phyloP scores from a whole-genome alignment of 2,329 filamentous ascomycete genomes.

The Sporothrix brunneoviolacea region DNA sequence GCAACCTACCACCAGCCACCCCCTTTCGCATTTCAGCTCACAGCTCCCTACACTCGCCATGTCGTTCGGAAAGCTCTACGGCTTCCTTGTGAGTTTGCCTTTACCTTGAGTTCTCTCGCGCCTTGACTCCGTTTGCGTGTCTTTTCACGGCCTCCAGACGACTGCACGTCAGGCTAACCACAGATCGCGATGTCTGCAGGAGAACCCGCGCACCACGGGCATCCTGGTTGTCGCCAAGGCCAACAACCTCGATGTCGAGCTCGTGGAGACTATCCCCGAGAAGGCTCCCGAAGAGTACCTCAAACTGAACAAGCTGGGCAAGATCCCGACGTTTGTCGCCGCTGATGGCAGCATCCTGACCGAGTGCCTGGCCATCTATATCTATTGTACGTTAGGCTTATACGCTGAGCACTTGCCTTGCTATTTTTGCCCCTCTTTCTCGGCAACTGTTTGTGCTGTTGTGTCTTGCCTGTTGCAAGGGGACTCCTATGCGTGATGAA shows the following conservation, averaged over 20 bases:
- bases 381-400: constrained; percentile 76
- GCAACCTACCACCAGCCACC: constrained; percentile 20
- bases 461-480: neutral
- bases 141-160: neutral
- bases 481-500: constrained; percentile 57
- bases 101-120: constrained; percentile 5
- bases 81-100: constrained; percentile 57
- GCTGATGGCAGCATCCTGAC: constrained; percentile 83
- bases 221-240: constrained; percentile 94
- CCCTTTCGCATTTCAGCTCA: constrained; percentile 20
- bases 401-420: constrained; percentile 3
- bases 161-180: constrained; percentile 18
- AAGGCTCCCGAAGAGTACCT: constrained; percentile 70
- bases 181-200: constrained; percentile 43
- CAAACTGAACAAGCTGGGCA: constrained; percentile 79
- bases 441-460: too few relatives aligned
- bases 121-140: neutral
- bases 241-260: constrained; percentile 87
- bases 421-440: constrained; percentile 1
- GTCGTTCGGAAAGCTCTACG: constrained; percentile 98
- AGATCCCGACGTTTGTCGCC: constrained; percentile 88
- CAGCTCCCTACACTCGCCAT: constrained; percentile 51
- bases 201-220: constrained; percentile 81
- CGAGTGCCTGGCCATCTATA: constrained; percentile 89
- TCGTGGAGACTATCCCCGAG: constrained; percentile 63